A percentile compares a stretch with the other conserved stretches of the same genome.
These are phyloP conservation scores for Candida quercuum DNA, from an alignment of 805 yeast genomes.

Conservation along the genomic window DNA sequence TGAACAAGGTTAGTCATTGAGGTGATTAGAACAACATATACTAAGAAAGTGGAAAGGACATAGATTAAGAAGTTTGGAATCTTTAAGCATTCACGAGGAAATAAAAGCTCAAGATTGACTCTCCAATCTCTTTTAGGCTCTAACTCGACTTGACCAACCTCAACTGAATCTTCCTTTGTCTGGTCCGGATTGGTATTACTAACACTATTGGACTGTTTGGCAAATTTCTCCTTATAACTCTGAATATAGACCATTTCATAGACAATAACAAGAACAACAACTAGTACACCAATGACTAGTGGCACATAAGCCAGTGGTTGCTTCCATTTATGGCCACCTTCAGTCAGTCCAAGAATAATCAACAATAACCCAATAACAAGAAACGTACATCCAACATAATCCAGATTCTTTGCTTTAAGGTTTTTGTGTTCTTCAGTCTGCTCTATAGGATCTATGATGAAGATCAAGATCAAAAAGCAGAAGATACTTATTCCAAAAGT, in stretches of 20 bases:
- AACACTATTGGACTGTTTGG: neutral
- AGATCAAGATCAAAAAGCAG: slow-evolving; percentile 18
- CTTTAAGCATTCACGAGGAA: slow-evolving; percentile 26
- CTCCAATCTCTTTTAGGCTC: slow-evolving; percentile 4
- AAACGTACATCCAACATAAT: slow-evolving; percentile 30
- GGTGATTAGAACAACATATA: slow-evolving; percentile 13
- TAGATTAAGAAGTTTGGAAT: slow-evolving; percentile 22
- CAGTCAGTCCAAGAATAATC: slow-evolving; percentile 38
- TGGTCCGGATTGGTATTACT: slow-evolving; percentile 1
- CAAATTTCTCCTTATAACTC: slow-evolving; percentile 6
- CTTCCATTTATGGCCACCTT: slow-evolving; percentile 40
- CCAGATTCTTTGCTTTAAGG: slow-evolving; percentile 24
- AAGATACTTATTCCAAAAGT: slow-evolving; percentile 28
- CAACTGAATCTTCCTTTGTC: no score
- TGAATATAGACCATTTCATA: slow-evolving; percentile 27
- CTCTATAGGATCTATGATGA: slow-evolving; percentile 27
- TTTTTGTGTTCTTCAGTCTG: slow-evolving; percentile 19
- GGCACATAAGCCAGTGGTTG: slow-evolving; percentile 37
- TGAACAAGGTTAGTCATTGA: slow-evolving; percentile 20
- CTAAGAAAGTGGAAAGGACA: slow-evolving; percentile 11
- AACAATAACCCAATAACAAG: slow-evolving; percentile 32
- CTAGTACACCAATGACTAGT: slow-evolving; percentile 31
- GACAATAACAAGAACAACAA: slow-evolving; percentile 22
- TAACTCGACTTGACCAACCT: neutral
- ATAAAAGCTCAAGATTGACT: slow-evolving; percentile 16